These are phyloP conservation scores for Dryas octopetala DNA, from an alignment of 306 rosid species.

Conservation along the genomic window DNA sequence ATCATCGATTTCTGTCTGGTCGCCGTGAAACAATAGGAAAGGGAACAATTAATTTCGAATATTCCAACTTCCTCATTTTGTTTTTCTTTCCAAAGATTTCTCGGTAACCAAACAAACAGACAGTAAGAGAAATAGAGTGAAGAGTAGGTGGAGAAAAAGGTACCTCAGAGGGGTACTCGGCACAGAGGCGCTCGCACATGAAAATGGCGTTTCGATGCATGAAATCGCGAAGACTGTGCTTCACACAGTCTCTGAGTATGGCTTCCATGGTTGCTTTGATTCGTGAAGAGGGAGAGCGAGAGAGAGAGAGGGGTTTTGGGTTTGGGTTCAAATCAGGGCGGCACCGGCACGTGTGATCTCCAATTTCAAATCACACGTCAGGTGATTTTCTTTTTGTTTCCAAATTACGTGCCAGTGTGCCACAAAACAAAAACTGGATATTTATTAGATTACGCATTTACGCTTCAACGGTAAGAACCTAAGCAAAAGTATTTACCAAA, in stretches of 20 bases:
- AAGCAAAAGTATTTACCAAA: too few species aligned
- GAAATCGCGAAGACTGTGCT: slow-evolving; percentile 82
- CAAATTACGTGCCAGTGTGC: not conserved
- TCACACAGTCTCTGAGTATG: slow-evolving; percentile 64
- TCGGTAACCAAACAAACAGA: slow-evolving; percentile 21
- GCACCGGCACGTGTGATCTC: slow-evolving; percentile 61
- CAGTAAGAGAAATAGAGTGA: not conserved
- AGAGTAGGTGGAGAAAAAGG: slow-evolving; percentile 6
- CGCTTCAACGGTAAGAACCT: not conserved
- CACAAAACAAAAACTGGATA: not conserved
- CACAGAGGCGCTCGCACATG: slow-evolving; percentile 89
- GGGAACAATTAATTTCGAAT: not conserved
- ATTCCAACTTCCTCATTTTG: not conserved
- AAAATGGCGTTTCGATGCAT: slow-evolving; percentile 82
- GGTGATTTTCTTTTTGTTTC: slow-evolving; percentile 28
- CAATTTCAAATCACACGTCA: slow-evolving; percentile 43
- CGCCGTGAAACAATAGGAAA: not conserved
- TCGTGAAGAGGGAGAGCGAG: not conserved
- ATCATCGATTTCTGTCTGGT: slow-evolving; percentile 24
- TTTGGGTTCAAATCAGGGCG: slow-evolving; percentile 43
- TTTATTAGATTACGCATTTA: not conserved
- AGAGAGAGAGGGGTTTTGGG: slow-evolving; percentile 6
- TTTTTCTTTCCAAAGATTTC: slow-evolving; percentile 4
- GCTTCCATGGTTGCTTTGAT: slow-evolving; percentile 68
- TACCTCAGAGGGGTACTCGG: slow-evolving; percentile 81